phyloP scores from a whole-genome alignment of 208 protist species.

The Kentomonas sorsogonicus region DNA sequence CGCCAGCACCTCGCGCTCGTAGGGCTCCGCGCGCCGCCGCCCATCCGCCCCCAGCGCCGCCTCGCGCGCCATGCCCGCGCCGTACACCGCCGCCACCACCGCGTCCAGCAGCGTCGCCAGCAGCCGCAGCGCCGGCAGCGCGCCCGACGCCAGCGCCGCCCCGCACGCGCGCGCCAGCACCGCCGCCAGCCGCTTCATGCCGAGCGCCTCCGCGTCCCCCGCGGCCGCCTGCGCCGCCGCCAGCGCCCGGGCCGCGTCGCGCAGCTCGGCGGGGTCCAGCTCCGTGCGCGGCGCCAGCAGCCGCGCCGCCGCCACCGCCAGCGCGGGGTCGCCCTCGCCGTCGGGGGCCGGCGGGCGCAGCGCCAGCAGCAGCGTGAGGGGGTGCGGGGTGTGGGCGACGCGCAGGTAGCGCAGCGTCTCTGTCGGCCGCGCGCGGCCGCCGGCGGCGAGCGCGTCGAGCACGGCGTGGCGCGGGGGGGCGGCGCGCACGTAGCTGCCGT shows the following conservation, averaged over 20 bases:
- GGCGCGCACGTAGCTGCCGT: conserved; percentile 20
- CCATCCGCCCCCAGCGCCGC: conserved; percentile 1
- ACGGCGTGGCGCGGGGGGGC: conserved; percentile 14
- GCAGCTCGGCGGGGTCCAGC: conserved; percentile 36
- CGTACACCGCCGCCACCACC: conserved; percentile 32
- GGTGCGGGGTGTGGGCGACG: conserved; percentile 62
- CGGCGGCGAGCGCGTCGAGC: conserved; percentile 4
- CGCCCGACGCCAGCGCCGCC: conserved; percentile 44
- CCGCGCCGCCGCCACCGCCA: conserved; percentile 28
- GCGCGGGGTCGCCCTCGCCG: conserved; percentile 5
- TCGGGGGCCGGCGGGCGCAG: conserved; percentile 9
- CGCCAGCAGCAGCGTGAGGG: conserved; percentile 42
- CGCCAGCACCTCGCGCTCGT: conserved; percentile 18
- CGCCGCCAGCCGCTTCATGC: conserved; percentile 38
- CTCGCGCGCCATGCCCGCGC: conserved; percentile 9
- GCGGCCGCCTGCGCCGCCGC: conserved; percentile 8
- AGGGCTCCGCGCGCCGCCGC: conserved; percentile 12
- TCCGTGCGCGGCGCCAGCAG: conserved; percentile 39
- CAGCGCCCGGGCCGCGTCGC: conserved; percentile 4
- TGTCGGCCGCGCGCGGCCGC: conserved; percentile 5
- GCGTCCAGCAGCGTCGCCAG: conserved; percentile 55
- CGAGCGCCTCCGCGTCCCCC: conserved; percentile 5
- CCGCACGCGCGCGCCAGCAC: conserved; percentile 31
- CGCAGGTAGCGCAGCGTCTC: conserved; percentile 46
- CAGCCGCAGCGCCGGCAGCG: conserved; percentile 40